Base-by-base conservation (phyloP, 345 rosid genomes). In the Lumnitzera racemosa region DNA sequence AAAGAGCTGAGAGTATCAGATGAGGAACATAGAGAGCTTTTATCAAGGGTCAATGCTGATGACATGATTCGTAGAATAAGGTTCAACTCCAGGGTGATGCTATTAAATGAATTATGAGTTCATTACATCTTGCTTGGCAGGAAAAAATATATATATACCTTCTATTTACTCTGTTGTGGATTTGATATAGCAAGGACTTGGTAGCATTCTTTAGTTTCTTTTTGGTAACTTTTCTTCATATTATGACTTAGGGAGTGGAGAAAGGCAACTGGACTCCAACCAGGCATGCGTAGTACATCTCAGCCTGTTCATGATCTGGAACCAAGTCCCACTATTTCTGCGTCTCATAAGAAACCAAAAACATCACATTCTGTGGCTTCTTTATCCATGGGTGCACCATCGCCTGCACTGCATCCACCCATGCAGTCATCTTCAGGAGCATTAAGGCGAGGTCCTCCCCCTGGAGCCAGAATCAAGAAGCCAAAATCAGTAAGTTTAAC, bases 1-100 rank as follows among this genome's bases (percentile, higher is more conserved):
- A 88, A 82, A 75, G 99, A 95, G 77, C 78, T 95, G 61, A 78
- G 97, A 69, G 97, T 95, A 53, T 90, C 99, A 55, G 99, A 95
- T 79, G 94, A 95, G 78, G 98, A 90, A 77, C 98, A 95, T 63
- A 78, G 99, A 61, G 86, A 79, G 79, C 88, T 88, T 64, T 70
- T 95, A 60, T 73, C 95, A 49, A 80, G 88, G 82, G 99, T 86
- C 73, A 88, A 90, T 77, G 79, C 92, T 13, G 99, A 95, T 68
- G 96, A 95, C 61, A 75, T 81, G 61, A 90, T 95, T 65, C 81
- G 80, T 58, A 79, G 91, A 69, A 95, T 95, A 82, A 95, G 99
- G 99, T 95, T 54, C 71, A 74, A 58, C 69, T 59, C 55, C 58
- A 50, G 60, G 46, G n/a, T 1, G 43, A 29, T 69, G 2, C 49